phyloP scores from a whole-genome alignment of 139 green algal species.

The Haematococcus sp. region DNA sequence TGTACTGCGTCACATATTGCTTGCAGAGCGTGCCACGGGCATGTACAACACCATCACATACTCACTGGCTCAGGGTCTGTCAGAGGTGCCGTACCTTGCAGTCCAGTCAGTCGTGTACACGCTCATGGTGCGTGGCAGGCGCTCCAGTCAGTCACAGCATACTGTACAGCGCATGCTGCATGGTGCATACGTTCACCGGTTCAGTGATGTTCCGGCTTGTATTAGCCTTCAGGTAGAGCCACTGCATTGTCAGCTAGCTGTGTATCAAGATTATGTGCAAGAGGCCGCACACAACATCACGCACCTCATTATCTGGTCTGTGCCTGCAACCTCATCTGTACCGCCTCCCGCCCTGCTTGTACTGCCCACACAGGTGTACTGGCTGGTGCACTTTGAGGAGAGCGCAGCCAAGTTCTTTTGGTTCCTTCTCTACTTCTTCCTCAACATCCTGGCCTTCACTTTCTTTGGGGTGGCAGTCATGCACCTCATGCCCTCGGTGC shows the following conservation, averaged over 20 bases:
- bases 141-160: too few relatives aligned
- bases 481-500: conserved; percentile 14
- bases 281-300: too few relatives aligned
- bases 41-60: conserved; percentile 29
- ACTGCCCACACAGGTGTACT: too few relatives aligned
- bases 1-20: too few relatives aligned
- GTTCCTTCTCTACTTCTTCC: conserved; percentile 24
- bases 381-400: too few relatives aligned
- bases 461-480: conserved; percentile 24
- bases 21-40: not conserved
- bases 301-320: not conserved
- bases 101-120: conserved; percentile 44
- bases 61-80: conserved; percentile 24
- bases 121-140: too few relatives aligned
- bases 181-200: too few relatives aligned
- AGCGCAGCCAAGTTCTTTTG: conserved; percentile 27
- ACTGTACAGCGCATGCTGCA: too few relatives aligned
- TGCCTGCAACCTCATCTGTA: not conserved
- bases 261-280: too few relatives aligned
- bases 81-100: conserved; percentile 43
- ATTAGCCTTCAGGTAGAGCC: too few relatives aligned
- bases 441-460: conserved; percentile 21
- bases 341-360: not conserved
- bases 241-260: too few relatives aligned
- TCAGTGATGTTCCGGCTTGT: too few relatives aligned